Conservation (phyloP, 106 monocot genomes). For the Acorus gramineus region DNA sequence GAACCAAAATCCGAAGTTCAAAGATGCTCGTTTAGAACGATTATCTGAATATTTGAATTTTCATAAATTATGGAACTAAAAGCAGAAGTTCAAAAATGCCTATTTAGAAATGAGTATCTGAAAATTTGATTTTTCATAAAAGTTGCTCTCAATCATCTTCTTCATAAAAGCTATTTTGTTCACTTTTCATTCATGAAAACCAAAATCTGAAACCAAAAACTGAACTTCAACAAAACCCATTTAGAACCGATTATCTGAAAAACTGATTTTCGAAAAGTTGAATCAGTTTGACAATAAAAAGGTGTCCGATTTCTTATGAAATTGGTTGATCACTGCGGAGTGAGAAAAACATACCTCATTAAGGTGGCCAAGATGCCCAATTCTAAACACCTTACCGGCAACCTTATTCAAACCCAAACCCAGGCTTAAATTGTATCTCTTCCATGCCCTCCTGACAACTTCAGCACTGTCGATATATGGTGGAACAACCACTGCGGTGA, state of each 20-base stretch:
- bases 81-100: too few relatives aligned
- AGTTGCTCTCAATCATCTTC: too few relatives aligned
- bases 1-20: too few relatives aligned
- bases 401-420: conserved; percentile 87
- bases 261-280: not conserved
- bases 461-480: conserved; percentile 70
- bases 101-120: too few relatives aligned
- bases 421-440: conserved; percentile 87
- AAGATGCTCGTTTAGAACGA: too few relatives aligned
- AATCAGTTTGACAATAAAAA: not conserved
- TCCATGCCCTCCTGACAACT: conserved; percentile 72
- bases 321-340: not conserved
- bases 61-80: too few relatives aligned
- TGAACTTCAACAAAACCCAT: not conserved
- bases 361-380: conserved; percentile 81
- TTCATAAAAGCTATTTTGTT: too few relatives aligned
- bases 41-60: too few relatives aligned
- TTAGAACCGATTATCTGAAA: not conserved
- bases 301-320: too few relatives aligned
- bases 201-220: not conserved
- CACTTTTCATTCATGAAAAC: too few relatives aligned
- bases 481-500: conserved; percentile 82
- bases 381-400: conserved; percentile 87
- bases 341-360: conserved; percentile 52
- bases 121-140: too few relatives aligned